Evolutionary conservation across 2,329 filamentous ascomycete genomes (phyloP), one percentile per base, ranked within the genome.

Genomic region (Diaporthe amygdali): DNA sequence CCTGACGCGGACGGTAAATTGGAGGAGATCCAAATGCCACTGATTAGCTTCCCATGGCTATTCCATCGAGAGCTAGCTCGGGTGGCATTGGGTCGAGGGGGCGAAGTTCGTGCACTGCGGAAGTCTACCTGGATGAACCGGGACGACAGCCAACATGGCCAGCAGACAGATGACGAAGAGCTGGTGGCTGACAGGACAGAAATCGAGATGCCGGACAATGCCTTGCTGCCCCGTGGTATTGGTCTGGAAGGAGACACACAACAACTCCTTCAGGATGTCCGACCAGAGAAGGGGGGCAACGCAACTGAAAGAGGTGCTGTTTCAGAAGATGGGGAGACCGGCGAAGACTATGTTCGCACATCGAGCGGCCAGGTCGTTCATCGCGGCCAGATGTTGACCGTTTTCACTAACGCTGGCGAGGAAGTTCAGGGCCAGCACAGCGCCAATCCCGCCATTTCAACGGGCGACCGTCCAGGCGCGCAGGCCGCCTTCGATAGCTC

Each of bases 21-120:
- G 78, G 15, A 78, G 81, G 25, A 81, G 82, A 77, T 82, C 81
- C 14, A 77, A 2, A 92, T 95, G 86, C 96, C 96, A 0, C 84
- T 98, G 10, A 96, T 98, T 76, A 96, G 92, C 71, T 98, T 98
- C 76, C 96, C 96, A 0, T 99, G 96, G 96, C 84, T 98, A 2
- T 97, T 98, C 74, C 86, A 91, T 15, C 86, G 88, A 54, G 88
- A 94, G 71, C 84, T 97, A 5, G 91, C 92, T 1, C 86, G 87
- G 59, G 91, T 97, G 75, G 93, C 92, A 1, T 89, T 55, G 82
- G 32, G 81, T 80, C 17, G 73, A 27, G 17, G 17, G 2, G 27
- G 34, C 22, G 52, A 68, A 34, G 34, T 49, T 20, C 52, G 34
- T 10, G 70, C 44, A 10, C 20, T 56, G 22, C 17, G 34, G 20